Evolutionary conservation across 177 flowering plant species (phyloP).

Genomic region (Telopea speciosissima): DNA sequence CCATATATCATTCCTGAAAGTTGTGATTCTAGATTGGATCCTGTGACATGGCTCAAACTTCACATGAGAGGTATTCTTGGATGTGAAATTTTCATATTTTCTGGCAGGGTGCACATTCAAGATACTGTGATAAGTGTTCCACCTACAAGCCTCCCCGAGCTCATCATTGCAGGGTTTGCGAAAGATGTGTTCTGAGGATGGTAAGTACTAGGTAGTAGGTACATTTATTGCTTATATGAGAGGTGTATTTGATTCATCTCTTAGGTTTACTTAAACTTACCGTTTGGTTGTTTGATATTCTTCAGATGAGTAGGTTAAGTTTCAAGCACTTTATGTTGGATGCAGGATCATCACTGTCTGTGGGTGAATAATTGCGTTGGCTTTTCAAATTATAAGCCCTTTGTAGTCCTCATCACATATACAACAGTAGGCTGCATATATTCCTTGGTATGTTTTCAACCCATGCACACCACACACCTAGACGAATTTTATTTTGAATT

Average conservation of each 20-base stretch:
- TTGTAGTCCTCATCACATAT: constrained; percentile 44
- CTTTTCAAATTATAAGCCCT: constrained; percentile 61
- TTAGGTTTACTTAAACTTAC: not conserved
- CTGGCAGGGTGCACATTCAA: constrained; percentile 25
- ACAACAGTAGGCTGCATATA: constrained; percentile 44
- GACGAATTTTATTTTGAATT: not conserved
- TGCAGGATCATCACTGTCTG: constrained; percentile 77
- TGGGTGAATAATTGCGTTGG: constrained; percentile 88
- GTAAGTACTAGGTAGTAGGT: constrained; percentile 56
- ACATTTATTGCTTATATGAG: not conserved
- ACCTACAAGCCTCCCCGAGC: constrained; percentile 64
- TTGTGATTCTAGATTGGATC: not conserved
- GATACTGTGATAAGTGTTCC: constrained; percentile 56
- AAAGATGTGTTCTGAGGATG: constrained; percentile 70
- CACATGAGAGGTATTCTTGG: not conserved
- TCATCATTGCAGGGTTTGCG: constrained; percentile 80
- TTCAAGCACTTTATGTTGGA: constrained; percentile 11
- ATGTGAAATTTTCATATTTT: constrained; percentile 3
- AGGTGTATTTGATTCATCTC: not conserved
- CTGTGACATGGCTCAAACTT: not conserved
- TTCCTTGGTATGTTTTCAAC: constrained; percentile 39
- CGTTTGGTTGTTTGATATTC: not conserved
- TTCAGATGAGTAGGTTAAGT: not conserved
- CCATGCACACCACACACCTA: not conserved
- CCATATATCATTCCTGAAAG: not conserved